Evolutionary conservation across 1,284 basidiomycete genomes (phyloP).

Genomic region (Ustilago bromivora): DNA sequence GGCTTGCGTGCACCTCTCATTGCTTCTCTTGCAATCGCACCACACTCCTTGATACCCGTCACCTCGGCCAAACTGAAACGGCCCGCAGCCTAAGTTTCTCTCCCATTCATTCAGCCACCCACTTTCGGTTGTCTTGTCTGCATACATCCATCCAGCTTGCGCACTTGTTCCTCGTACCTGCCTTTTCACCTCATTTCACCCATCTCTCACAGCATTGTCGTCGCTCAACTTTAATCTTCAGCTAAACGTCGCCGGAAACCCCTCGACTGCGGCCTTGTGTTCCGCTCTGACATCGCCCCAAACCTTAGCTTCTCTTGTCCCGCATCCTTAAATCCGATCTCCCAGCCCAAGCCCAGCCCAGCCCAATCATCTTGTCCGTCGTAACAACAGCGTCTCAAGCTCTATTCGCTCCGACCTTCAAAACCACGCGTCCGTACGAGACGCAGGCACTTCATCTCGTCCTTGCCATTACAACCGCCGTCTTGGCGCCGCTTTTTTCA

Average conservation of each 20-base stretch:
- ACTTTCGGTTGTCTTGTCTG: background rate
- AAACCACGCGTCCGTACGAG: background rate
- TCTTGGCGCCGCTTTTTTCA: background rate
- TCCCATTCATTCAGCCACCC: background rate
- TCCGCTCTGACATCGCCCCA: background rate
- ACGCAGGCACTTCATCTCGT: conserved; percentile 8
- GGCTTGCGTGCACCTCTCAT: background rate
- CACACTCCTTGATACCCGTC: background rate
- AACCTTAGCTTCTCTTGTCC: background rate
- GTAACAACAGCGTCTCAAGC: background rate
- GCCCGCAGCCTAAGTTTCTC: background rate
- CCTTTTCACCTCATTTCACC: background rate
- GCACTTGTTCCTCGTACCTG: conserved; percentile 4
- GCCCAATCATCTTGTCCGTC: background rate
- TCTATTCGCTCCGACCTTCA: background rate
- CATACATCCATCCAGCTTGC: background rate
- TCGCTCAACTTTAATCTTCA: background rate
- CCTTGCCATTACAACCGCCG: background rate
- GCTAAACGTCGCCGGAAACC: background rate
- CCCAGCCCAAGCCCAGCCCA: background rate
- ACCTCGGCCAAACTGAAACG: background rate
- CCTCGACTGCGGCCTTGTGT: background rate
- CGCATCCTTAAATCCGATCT: background rate
- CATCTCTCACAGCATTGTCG: background rate
- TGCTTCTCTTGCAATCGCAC: background rate